A percentile compares a stretch with the other conserved stretches of the same genome.
Conservation (phyloP, 2,329 filamentous ascomycete genomes). For the Mollisia scopiformis region DNA sequence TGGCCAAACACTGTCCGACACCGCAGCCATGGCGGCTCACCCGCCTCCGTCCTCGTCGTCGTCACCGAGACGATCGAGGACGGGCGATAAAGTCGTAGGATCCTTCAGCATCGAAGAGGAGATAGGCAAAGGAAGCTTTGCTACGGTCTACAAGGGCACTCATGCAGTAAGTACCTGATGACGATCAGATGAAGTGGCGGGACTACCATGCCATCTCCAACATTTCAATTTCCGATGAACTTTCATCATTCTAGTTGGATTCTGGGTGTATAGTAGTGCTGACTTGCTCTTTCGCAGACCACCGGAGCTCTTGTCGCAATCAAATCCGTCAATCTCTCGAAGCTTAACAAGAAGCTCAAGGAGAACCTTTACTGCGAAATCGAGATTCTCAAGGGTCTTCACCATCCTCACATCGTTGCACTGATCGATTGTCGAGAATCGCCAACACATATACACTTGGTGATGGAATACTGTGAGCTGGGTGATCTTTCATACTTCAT, state of each 20-base stretch:
- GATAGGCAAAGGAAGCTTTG: constrained; percentile 97
- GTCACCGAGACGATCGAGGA: constrained; percentile 41
- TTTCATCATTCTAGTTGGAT: constrained; percentile 15
- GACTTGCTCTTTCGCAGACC: constrained; percentile 54
- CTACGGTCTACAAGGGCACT: constrained; percentile 86
- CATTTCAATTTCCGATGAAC: constrained; percentile 9
- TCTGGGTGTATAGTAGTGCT: constrained; percentile 16
- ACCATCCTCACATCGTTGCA: constrained; percentile 95
- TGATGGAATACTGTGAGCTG: constrained; percentile 98
- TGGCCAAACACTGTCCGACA: constrained; percentile 19
- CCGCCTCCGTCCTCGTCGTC: constrained; percentile 43
- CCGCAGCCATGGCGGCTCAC: constrained; percentile 43
- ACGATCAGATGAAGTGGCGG: not conserved
- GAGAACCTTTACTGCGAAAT: constrained; percentile 97
- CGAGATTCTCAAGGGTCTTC: constrained; percentile 88
- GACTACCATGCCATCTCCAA: not conserved
- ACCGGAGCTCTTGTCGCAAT: constrained; percentile 85
- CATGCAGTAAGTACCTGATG: constrained; percentile 66
- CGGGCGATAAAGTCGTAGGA: constrained; percentile 62
- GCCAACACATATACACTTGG: constrained; percentile 85
- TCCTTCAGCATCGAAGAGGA: constrained; percentile 79
- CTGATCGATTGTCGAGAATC: constrained; percentile 94
- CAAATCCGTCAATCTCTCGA: constrained; percentile 91
- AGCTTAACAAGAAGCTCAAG: constrained; percentile 93
- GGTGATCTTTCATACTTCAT: constrained; percentile 95